A percentile compares a stretch with the other conserved stretches of the same genome.
These are phyloP conservation scores for Boletus pseudo-olivaceus DNA, from an alignment of 768 basidiomycete species.

Conservation along the genomic window DNA sequence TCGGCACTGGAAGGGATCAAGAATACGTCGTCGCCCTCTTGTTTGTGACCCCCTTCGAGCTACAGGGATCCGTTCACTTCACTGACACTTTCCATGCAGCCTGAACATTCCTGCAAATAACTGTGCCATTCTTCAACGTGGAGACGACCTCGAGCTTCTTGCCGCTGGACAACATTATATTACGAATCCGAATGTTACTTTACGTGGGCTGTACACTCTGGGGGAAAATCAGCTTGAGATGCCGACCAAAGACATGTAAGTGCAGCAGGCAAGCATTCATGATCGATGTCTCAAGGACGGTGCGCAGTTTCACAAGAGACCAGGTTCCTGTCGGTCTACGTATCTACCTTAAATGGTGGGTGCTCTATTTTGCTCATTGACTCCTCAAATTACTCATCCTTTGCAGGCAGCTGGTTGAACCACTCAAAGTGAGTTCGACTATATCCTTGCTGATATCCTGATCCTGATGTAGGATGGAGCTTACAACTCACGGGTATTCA, in stretches of 20 bases:
- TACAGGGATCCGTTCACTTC: background rate
- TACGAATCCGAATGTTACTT: slow-evolving; percentile 78
- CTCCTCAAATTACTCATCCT: background rate
- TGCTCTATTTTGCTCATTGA: slow-evolving; percentile 18
- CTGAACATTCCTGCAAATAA: slow-evolving; percentile 84
- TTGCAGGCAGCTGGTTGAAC: slow-evolving; percentile 47
- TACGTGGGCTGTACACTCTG: slow-evolving; percentile 75
- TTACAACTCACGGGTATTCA: slow-evolving; percentile 80
- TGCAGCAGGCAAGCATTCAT: background rate
- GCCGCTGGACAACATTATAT: slow-evolving; percentile 82
- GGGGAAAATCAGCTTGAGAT: slow-evolving; percentile 85
- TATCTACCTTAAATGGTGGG: slow-evolving; percentile 75
- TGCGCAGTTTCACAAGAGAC: slow-evolving; percentile 70
- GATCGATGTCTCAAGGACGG: background rate
- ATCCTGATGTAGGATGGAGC: slow-evolving; percentile 44
- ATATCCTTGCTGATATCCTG: slow-evolving; percentile 27
- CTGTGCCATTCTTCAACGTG: slow-evolving; percentile 79
- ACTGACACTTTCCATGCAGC: slow-evolving; percentile 34
- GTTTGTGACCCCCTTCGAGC: slow-evolving; percentile 34
- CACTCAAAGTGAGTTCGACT: slow-evolving; percentile 38
- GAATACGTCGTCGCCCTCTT: slow-evolving; percentile 80
- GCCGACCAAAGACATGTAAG: slow-evolving; percentile 85
- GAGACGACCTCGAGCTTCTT: slow-evolving; percentile 74
- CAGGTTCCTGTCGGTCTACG: slow-evolving; percentile 84
- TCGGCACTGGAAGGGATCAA: slow-evolving; percentile 41